A percentile compares a stretch with the other conserved stretches of the same genome.
These are phyloP conservation scores for Ophiostoma ips DNA, from an alignment of 2,329 filamentous ascomycete genomes.

Conservation along the genomic window DNA sequence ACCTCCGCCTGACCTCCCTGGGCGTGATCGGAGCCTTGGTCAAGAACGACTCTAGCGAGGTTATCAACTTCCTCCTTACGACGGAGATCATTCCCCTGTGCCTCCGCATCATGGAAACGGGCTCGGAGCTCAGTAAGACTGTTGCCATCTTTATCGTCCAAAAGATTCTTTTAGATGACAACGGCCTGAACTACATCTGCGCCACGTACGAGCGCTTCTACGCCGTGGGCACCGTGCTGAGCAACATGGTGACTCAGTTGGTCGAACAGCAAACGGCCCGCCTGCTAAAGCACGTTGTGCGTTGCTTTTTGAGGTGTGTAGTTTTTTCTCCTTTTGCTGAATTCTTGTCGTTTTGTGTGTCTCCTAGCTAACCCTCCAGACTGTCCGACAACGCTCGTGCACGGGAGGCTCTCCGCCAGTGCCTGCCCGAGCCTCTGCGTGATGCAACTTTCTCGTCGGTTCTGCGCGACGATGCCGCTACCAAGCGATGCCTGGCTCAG, in stretches of 20 bases:
- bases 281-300: conserved; percentile 90
- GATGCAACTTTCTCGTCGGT: conserved; percentile 96
- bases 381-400: conserved; percentile 93
- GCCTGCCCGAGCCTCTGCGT: conserved; percentile 92
- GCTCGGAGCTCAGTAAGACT: conserved; percentile 94
- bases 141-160: conserved; percentile 99
- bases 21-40: conserved; percentile 94
- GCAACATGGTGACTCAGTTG: conserved; percentile 96
- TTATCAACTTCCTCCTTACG: conserved; percentile 96
- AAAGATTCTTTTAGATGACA: conserved; percentile 94
- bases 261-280: conserved; percentile 96
- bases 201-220: conserved; percentile 98
- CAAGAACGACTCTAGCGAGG: conserved; percentile 96
- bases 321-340: conserved; percentile 11
- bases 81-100: conserved; percentile 98
- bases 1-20: conserved; percentile 85
- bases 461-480: conserved; percentile 89
- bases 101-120: conserved; percentile 97
- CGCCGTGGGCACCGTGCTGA: conserved; percentile 89
- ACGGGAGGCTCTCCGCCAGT: conserved; percentile 87
- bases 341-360: neutral
- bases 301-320: conserved; percentile 85
- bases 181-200: conserved; percentile 94
- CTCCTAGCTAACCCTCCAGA: conserved; percentile 30
- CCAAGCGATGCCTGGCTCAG: conserved; percentile 94